Base-by-base conservation (phyloP, 768 basidiomycete species). In the Phaeolepiota aurea region DNA sequence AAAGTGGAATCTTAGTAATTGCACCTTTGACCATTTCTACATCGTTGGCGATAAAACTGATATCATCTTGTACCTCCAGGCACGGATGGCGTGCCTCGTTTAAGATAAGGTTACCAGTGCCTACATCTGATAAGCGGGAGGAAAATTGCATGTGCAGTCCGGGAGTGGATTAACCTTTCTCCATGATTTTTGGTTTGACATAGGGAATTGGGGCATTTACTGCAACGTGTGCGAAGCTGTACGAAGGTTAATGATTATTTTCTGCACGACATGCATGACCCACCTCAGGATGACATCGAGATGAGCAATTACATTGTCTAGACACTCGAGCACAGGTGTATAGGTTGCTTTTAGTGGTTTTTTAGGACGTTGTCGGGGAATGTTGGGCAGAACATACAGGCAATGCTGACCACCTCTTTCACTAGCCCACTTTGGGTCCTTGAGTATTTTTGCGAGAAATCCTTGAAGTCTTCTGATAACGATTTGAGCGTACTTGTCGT, bases 1-100 rank as follows among this genome's bases (percentile, higher is more conserved):
- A 21, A 25, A 34, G 9, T 22, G 25, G 13, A 19, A 10, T 48
- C n/a, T n/a, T n/a, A n/a, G n/a, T n/a, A n/a, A n/a, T n/a, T 64
- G 40, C 48, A 79, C 87, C 81, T 66, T 90, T 91, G 35, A 86
- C 76, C 88, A 98, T 90, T 56, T 92, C 82, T 23, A 96, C 80
- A 53, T 98, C 89, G 54, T 98, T 99, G 1, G 93, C 73, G 50
- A 99, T 98, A 58, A 98, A 98, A 52, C 76, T 83, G 31, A 99
- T 72, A 30, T 91, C 96, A 38, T 97, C 94, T 54, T 97, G 92
- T 3, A 94, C 85, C 58, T 99, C 96, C 14, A 99, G 68, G 51
- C 94, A 97, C 11, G 96, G 96, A 64, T 99, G 96, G 18, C 96
- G 72, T 9, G 94, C 91, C 23, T 92, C 89, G 44, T 72, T 75